phyloP scores from a whole-genome alignment of 495 filamentous ascomycete species.

The Penicillium salamii region DNA sequence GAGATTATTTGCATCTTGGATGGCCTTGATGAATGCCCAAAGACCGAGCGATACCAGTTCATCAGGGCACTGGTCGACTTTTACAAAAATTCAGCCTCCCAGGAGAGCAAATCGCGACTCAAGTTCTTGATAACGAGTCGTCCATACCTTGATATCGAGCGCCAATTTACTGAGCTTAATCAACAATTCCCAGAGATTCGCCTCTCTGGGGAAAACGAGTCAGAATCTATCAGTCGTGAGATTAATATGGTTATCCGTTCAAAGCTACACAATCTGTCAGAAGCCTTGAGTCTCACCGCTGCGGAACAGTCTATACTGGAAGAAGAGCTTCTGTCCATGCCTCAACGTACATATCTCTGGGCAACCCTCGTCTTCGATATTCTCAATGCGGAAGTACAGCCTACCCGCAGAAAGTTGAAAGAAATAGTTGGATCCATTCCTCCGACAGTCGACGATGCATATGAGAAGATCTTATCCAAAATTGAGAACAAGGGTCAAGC shows the following conservation, averaged over 20 bases:
- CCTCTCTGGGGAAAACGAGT: constrained; percentile 35
- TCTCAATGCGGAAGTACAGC: constrained; percentile 5
- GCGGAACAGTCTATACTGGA: constrained; percentile 18
- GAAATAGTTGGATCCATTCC: constrained; percentile 19
- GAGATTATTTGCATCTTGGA: constrained; percentile 50
- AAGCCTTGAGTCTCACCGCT: constrained; percentile 10
- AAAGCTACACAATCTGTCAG: no score
- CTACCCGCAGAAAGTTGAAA: no score
- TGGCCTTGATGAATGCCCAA: constrained; percentile 40
- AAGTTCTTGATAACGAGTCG: constrained; percentile 53
- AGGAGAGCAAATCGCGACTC: constrained; percentile 14
- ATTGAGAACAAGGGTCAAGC: constrained; percentile 23
- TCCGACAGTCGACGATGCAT: constrained; percentile 34
- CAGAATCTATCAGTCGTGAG: constrained; percentile 38
- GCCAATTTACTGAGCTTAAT: constrained; percentile 24
- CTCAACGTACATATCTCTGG: constrained; percentile 51
- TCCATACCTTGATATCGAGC: constrained; percentile 39
- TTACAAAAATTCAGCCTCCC: neutral
- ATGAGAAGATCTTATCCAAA: constrained; percentile 38
- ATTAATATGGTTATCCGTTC: constrained; percentile 18
- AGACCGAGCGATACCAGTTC: constrained; percentile 11
- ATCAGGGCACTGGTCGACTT: constrained; percentile 12
- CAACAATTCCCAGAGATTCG: constrained; percentile 30
- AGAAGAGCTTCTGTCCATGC: constrained; percentile 20
- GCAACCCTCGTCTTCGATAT: constrained; percentile 34